A percentile compares a stretch with the other conserved stretches of the same genome.
Evolutionary conservation across 2,329 filamentous ascomycete genomes (phyloP).

Genomic region (Monosporascus sp.): DNA sequence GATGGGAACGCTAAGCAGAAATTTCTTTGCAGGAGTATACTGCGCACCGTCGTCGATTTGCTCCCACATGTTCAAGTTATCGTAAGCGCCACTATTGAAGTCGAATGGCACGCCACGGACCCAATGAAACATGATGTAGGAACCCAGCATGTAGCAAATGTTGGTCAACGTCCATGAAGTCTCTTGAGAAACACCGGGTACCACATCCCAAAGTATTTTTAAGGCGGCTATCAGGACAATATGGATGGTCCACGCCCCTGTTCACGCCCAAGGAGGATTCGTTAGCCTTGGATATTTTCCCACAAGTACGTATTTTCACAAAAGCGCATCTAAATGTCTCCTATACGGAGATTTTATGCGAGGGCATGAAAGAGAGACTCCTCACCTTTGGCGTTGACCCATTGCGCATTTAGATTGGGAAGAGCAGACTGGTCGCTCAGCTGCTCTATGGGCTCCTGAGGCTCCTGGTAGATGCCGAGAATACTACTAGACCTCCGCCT

Average conservation of each 20-base stretch:
- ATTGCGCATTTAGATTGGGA: conserved; percentile 95
- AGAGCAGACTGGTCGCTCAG: conserved; percentile 93
- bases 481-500: conserved; percentile 96
- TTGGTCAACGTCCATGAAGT: conserved; percentile 98
- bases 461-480: conserved; percentile 88
- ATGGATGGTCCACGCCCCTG: conserved; percentile 97
- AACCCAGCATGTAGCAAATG: conserved; percentile 98
- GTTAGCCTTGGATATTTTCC: background rate
- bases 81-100: conserved; percentile 96
- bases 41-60: conserved; percentile 99
- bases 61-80: conserved; percentile 99
- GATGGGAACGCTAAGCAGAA: conserved; percentile 89
- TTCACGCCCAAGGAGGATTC: background rate
- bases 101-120: conserved; percentile 97
- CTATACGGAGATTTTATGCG: background rate
- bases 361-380: conserved; percentile 7
- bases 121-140: conserved; percentile 99
- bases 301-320: background rate
- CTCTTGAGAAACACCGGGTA: conserved; percentile 94
- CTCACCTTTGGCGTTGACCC: conserved; percentile 98
- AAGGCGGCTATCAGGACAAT: conserved; percentile 84
- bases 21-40: conserved; percentile 98
- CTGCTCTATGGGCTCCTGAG: conserved; percentile 92
- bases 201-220: conserved; percentile 96
- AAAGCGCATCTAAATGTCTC: conserved; percentile 8